These are phyloP conservation scores for Filobasidium uniguttulatum DNA, from an alignment of 1,284 basidiomycete species.

Conservation along the genomic window DNA sequence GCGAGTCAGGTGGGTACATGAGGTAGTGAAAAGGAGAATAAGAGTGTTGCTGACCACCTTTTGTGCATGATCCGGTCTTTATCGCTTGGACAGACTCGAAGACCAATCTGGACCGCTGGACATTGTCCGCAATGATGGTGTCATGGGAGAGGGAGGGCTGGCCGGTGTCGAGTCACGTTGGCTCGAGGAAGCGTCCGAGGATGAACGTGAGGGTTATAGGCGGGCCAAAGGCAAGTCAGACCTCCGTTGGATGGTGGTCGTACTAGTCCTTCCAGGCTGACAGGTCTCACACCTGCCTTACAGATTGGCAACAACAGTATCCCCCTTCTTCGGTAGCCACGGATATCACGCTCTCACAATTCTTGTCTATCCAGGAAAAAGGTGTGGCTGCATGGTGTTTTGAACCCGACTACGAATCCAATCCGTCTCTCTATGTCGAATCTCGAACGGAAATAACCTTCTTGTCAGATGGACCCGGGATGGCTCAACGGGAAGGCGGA, in stretches of 20 bases:
- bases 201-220: slow-evolving; percentile 55
- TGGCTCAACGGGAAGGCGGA: slow-evolving; percentile 40
- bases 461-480: slow-evolving; percentile 77
- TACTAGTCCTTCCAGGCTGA: background rate
- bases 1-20: slow-evolving; percentile 45
- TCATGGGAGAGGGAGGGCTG: slow-evolving; percentile 80
- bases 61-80: slow-evolving; percentile 16
- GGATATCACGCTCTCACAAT: slow-evolving; percentile 91
- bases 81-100: slow-evolving; percentile 42
- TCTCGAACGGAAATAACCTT: slow-evolving; percentile 90
- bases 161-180: slow-evolving; percentile 82
- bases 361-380: slow-evolving; percentile 93
- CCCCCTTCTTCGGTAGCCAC: slow-evolving; percentile 83
- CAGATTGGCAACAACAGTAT: slow-evolving; percentile 81
- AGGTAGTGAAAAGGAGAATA: no score
- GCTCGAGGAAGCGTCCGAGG: slow-evolving; percentile 69
- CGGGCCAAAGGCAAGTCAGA: slow-evolving; percentile 65
- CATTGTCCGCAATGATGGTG: slow-evolving; percentile 74
- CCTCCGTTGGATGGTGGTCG: background rate
- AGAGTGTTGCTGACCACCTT: background rate
- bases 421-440: slow-evolving; percentile 78
- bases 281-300: background rate
- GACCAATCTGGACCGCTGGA: slow-evolving; percentile 89
- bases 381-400: slow-evolving; percentile 96
- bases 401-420: slow-evolving; percentile 88